These are phyloP conservation scores for Colletotrichum orbiculare DNA, from an alignment of 2,329 filamentous ascomycete species.

Conservation along the genomic window DNA sequence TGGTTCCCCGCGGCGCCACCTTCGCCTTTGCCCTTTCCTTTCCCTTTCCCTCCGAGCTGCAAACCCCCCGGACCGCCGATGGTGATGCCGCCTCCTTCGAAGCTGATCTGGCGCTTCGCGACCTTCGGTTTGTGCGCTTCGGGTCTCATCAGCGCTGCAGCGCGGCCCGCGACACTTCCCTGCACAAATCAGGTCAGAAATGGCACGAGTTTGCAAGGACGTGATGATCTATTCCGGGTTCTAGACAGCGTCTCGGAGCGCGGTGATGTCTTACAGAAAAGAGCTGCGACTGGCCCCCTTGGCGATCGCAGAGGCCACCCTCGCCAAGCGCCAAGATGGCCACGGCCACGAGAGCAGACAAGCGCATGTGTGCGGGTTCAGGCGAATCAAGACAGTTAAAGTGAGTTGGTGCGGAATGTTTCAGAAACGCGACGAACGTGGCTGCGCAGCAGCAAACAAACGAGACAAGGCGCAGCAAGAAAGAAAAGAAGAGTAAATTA, in stretches of 20 bases:
- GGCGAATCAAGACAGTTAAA: neutral
- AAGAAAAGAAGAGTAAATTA: neutral
- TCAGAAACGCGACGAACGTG: neutral
- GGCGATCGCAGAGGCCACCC: slow-evolving; percentile 25
- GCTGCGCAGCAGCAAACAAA: slow-evolving; percentile 24
- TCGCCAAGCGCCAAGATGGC: slow-evolving; percentile 30
- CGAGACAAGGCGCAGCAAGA: neutral
- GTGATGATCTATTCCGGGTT: neutral
- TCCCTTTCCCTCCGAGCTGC: slow-evolving; percentile 13
- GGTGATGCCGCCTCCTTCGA: slow-evolving; percentile 19
- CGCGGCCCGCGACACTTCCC: slow-evolving; percentile 28
- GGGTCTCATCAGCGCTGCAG: slow-evolving; percentile 20
- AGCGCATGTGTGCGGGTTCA: slow-evolving; percentile 8
- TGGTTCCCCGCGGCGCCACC: slow-evolving; percentile 8
- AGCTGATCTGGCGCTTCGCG: slow-evolving; percentile 26
- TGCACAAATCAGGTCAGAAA: neutral
- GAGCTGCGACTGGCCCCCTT: slow-evolving; percentile 21
- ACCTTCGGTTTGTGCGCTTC: slow-evolving; percentile 2
- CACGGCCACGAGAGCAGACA: slow-evolving; percentile 2
- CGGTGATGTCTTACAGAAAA: slow-evolving; percentile 14
- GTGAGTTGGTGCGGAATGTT: neutral
- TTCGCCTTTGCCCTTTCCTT: slow-evolving; percentile 8
- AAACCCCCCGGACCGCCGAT: slow-evolving; percentile 19
- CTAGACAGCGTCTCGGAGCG: neutral
- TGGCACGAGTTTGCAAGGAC: neutral